These are phyloP conservation scores for Populus davidiana DNA, from an alignment of 345 rosid species.

Conservation along the genomic window DNA sequence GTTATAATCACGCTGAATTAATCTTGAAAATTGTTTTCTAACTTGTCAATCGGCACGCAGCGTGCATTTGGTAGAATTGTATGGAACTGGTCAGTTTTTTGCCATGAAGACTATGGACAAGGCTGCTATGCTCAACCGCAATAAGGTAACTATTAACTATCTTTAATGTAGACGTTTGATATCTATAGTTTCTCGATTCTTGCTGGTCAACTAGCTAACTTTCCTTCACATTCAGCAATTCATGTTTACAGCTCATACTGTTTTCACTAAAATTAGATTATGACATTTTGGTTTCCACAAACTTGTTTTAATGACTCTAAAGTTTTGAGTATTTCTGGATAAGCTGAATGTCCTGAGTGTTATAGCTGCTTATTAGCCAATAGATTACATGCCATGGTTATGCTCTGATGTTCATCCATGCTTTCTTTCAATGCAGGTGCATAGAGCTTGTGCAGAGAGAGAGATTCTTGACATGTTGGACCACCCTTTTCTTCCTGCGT, in stretches of 20 bases:
- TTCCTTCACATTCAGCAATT: too few species aligned
- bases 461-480: slow-evolving; percentile 92
- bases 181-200: too few species aligned
- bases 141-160: slow-evolving; percentile 48
- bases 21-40: not conserved
- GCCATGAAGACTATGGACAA: slow-evolving; percentile 99
- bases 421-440: slow-evolving; percentile 51
- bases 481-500: slow-evolving; percentile 97
- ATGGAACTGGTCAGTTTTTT: slow-evolving; percentile 62
- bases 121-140: slow-evolving; percentile 80
- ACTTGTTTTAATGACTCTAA: too few species aligned
- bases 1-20: not conserved
- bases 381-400: too few species aligned
- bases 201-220: too few species aligned
- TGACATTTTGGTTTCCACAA: too few species aligned
- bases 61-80: slow-evolving; percentile 86
- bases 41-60: slow-evolving; percentile 36
- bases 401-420: not conserved
- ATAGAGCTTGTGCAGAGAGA: slow-evolving; percentile 96
- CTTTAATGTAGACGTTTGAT: too few species aligned
- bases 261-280: not conserved
- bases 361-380: not conserved
- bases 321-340: too few species aligned
- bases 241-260: too few species aligned
- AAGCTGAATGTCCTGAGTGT: too few species aligned